Conservation (phyloP, 495 filamentous ascomycete species). For the Cetradonia linearis region DNA sequence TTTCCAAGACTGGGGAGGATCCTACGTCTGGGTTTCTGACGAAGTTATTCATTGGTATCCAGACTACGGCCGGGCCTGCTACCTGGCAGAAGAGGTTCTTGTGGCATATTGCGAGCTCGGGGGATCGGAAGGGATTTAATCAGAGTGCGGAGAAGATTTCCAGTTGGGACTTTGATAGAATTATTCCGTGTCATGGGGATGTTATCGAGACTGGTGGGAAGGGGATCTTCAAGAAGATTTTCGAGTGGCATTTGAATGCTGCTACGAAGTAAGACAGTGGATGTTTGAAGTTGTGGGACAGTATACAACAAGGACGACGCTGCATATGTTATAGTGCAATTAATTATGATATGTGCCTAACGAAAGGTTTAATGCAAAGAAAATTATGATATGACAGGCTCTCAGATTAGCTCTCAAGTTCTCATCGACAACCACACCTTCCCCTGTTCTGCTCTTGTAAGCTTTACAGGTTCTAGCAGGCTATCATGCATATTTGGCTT, state of each 20-base stretch:
- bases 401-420: constrained; percentile 53
- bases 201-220: constrained; percentile 69
- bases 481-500: constrained; percentile 49
- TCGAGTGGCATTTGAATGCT: constrained; percentile 52
- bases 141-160: constrained; percentile 57
- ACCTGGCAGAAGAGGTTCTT: constrained; percentile 69
- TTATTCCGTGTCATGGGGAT: constrained; percentile 94
- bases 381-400: constrained; percentile 23
- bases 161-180: constrained; percentile 73
- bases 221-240: constrained; percentile 66
- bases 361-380: not conserved
- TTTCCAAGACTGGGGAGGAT: constrained; percentile 49
- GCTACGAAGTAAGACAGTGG: not conserved
- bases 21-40: constrained; percentile 50
- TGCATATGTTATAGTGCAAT: not conserved
- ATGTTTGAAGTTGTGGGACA: too few species aligned
- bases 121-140: constrained; percentile 57
- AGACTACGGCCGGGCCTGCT: constrained; percentile 52
- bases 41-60: constrained; percentile 48
- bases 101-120: constrained; percentile 63
- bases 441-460: constrained; percentile 13
- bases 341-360: not conserved
- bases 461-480: constrained; percentile 28
- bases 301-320: not conserved
- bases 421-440: constrained; percentile 40